Evolutionary conservation across 345 rosid species (phyloP).

Genomic region (Heritiera littoralis): DNA sequence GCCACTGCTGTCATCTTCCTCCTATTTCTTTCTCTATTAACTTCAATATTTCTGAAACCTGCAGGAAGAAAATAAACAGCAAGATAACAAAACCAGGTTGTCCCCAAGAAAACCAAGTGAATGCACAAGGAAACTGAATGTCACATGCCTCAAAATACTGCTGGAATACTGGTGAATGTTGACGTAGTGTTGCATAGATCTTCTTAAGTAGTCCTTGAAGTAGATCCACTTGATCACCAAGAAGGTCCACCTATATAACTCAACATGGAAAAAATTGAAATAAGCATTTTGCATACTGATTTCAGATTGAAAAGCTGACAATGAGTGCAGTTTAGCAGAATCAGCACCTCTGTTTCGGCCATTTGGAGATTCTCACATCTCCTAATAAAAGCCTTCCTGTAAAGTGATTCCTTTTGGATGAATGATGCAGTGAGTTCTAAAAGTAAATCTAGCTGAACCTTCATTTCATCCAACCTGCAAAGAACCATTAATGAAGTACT

Average conservation of each 20-base stretch:
- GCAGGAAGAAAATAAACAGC: slow-evolving; percentile 6
- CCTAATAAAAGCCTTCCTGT: slow-evolving; percentile 58
- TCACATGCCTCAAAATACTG: slow-evolving; percentile 49
- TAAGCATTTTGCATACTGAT: not conserved
- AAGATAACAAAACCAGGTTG: not conserved
- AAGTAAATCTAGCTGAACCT: slow-evolving; percentile 31
- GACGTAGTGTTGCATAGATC: slow-evolving; percentile 45
- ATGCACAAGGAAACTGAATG: slow-evolving; percentile 16
- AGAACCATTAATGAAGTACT: not conserved
- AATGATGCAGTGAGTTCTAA: slow-evolving; percentile 29
- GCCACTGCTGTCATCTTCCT: slow-evolving; percentile 4
- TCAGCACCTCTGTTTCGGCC: slow-evolving; percentile 80
- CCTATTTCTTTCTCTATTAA: slow-evolving; percentile 54
- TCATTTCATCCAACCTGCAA: slow-evolving; percentile 55
- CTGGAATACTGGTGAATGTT: slow-evolving; percentile 41
- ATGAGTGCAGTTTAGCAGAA: not conserved
- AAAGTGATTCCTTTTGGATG: slow-evolving; percentile 44
- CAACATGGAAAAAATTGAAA: not conserved
- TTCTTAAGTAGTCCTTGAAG: slow-evolving; percentile 52
- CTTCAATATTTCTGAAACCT: slow-evolving; percentile 56
- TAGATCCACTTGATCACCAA: slow-evolving; percentile 77
- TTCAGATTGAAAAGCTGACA: not conserved
- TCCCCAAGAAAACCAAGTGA: not conserved
- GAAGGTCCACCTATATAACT: slow-evolving; percentile 65
- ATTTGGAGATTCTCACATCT: slow-evolving; percentile 68